Conservation (phyloP, 495 filamentous ascomycete species). For the Articulospora tetracladia region DNA sequence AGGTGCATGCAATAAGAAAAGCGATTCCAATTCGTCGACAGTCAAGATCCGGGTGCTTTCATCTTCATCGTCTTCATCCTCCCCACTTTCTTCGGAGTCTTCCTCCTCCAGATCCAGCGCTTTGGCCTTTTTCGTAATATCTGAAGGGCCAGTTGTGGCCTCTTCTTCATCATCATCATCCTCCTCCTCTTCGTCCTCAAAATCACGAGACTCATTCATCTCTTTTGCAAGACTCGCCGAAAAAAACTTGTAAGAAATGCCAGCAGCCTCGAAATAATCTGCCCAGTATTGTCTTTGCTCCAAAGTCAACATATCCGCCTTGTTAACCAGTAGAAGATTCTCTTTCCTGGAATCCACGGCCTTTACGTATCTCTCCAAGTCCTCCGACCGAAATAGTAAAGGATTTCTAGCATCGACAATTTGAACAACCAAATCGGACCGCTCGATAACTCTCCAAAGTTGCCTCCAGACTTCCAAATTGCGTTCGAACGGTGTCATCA, state of each 20-base stretch:
- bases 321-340: constrained; percentile 94
- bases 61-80: constrained; percentile 41
- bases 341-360: constrained; percentile 84
- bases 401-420: constrained; percentile 98
- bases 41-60: constrained; percentile 78
- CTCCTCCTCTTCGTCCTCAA: constrained; percentile 39
- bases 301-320: constrained; percentile 97
- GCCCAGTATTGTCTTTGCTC: constrained; percentile 86
- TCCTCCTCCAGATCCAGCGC: constrained; percentile 24
- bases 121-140: constrained; percentile 36
- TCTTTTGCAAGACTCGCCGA: constrained; percentile 90
- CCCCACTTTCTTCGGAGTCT: constrained; percentile 17
- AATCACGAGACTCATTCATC: constrained; percentile 63
- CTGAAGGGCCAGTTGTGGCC: constrained; percentile 30
- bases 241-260: constrained; percentile 92
- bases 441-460: constrained; percentile 96
- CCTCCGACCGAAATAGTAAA: constrained; percentile 88
- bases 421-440: constrained; percentile 93
- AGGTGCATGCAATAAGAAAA: constrained; percentile 76
- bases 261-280: constrained; percentile 74
- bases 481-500: constrained; percentile 98
- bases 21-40: constrained; percentile 83
- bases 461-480: constrained; percentile 99
- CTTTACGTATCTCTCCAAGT: constrained; percentile 90
- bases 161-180: constrained; percentile 29